Conservation (phyloP, 805 yeast species). For the Wickerhamiella parazyma region DNA sequence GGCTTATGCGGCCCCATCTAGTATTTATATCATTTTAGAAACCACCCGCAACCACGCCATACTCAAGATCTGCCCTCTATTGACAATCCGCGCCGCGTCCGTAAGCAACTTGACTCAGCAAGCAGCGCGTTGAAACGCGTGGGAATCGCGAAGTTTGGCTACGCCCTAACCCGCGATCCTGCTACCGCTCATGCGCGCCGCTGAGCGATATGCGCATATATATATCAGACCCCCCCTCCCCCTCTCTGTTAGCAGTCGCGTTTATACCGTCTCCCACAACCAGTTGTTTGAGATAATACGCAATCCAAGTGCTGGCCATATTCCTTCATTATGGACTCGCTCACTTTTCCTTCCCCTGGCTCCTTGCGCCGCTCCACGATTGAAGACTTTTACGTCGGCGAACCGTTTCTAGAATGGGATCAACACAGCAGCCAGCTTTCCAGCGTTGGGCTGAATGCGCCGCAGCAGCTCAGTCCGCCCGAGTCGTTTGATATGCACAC, state of each 20-base stretch:
- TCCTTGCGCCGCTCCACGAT: conserved; percentile 4
- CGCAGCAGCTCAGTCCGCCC: conserved; percentile 4
- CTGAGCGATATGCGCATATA: conserved; percentile 1
- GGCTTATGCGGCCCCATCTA: too few relatives aligned
- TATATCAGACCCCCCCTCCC: too few relatives aligned
- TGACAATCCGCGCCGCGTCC: background rate
- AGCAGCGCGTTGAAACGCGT: conserved; percentile 9
- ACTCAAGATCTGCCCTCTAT: too few relatives aligned
- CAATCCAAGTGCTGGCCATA: background rate
- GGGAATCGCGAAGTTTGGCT: conserved; percentile 4
- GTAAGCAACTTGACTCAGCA: background rate
- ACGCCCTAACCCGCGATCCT: conserved; percentile 4
- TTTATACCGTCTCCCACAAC: background rate
- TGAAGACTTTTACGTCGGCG: background rate
- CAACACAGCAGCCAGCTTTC: background rate
- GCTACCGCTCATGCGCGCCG: background rate
- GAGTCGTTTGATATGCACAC: conserved; percentile 1
- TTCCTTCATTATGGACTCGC: conserved; percentile 6
- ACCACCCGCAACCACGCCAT: too few relatives aligned
- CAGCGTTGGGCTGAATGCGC: background rate
- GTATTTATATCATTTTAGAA: too few relatives aligned
- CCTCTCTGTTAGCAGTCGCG: too few relatives aligned
- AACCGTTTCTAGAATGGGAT: conserved; percentile 8
- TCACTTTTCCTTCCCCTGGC: conserved; percentile 5
- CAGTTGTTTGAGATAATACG: background rate